Evolutionary conservation across 306 rosid species (phyloP), one percentile per base, ranked within the genome.

Genomic region (Morella rubra): DNA sequence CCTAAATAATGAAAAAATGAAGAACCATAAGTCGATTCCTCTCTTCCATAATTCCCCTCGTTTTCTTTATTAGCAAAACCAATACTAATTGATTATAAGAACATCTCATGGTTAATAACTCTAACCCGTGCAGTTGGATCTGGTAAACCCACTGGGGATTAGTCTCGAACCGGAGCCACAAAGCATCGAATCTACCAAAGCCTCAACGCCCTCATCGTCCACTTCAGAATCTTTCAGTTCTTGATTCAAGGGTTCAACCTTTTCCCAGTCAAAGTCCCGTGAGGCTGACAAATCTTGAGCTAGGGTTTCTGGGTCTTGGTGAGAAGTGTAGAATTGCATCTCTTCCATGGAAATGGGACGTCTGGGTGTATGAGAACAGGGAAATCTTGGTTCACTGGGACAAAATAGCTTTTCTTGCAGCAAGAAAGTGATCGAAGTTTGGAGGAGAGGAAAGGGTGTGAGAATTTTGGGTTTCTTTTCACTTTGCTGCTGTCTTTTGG

Each of bases 101-200:
- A 22, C 22, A 18, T 9, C 58, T 24, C 42, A 15, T 18, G 45
- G 52, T 44, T 54, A 22, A 76, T 69, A 71, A 81, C 55, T 74
- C 77, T 76, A 52, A 93, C 96, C 96, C 50, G 81, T 8, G 41
- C 80, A 85, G 73, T 84, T 71, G 76, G 91, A 73, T 84, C 84
- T 84, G n/a, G 84, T 77, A 24, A 86, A 84, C 44, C 97, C 97
- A 47, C 81, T 51, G n/a, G 85, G 76, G 46, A 90, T 64, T 19
- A 93, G 75, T 71, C 88, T 89, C 41, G 91, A 87, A 82, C 37
- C 79, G 15, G 87, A 74, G 75, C 87, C 94, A 47, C 90, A 89
- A 9, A 90, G 85, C 85, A 86, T 84, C 2, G 87, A 90, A 64
- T 90, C 93, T 40, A 71, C 71, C 72, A 85, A 24, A 27, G 91